Evolutionary conservation across 2,329 filamentous ascomycete species (phyloP).

Genomic region (Rosellinia necatrix): DNA sequence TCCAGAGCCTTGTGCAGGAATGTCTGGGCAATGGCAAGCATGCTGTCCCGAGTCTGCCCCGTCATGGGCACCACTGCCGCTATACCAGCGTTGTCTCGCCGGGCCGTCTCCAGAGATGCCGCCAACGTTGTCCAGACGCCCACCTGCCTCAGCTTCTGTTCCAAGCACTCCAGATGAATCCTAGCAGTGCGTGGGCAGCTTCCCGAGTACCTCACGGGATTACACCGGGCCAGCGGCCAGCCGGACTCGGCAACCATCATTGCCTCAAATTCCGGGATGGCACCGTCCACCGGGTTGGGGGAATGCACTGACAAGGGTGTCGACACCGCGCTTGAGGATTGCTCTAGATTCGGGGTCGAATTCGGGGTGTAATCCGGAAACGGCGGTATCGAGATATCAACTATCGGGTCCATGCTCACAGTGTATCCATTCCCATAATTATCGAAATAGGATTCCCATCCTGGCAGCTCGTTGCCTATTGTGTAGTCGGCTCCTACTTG

Average conservation of each 20-base stretch:
- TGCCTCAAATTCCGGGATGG: slow-evolving; percentile 52
- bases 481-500: too few species aligned
- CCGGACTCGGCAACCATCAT: slow-evolving; percentile 54
- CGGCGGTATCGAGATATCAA: slow-evolving; percentile 39
- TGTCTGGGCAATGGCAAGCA: slow-evolving; percentile 72
- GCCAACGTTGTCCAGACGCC: slow-evolving; percentile 53
- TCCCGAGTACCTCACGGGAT: slow-evolving; percentile 49
- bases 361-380: slow-evolving; percentile 50
- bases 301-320: slow-evolving; percentile 38
- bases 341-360: slow-evolving; percentile 49
- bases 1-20: slow-evolving; percentile 74
- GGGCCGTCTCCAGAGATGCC: slow-evolving; percentile 45
- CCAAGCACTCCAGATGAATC: slow-evolving; percentile 56
- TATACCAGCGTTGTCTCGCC: slow-evolving; percentile 44
- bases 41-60: slow-evolving; percentile 64
- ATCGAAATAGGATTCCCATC: too few species aligned
- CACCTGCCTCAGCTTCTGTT: slow-evolving; percentile 54
- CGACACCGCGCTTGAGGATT: slow-evolving; percentile 45
- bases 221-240: slow-evolving; percentile 59
- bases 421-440: too few species aligned
- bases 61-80: slow-evolving; percentile 52
- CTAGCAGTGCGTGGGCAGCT: slow-evolving; percentile 55
- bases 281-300: slow-evolving; percentile 35
- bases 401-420: too few species aligned
- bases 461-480: too few species aligned